These are phyloP conservation scores for Selenicereus undatus DNA, from an alignment of 148 eudicot species.

Conservation along the genomic window DNA sequence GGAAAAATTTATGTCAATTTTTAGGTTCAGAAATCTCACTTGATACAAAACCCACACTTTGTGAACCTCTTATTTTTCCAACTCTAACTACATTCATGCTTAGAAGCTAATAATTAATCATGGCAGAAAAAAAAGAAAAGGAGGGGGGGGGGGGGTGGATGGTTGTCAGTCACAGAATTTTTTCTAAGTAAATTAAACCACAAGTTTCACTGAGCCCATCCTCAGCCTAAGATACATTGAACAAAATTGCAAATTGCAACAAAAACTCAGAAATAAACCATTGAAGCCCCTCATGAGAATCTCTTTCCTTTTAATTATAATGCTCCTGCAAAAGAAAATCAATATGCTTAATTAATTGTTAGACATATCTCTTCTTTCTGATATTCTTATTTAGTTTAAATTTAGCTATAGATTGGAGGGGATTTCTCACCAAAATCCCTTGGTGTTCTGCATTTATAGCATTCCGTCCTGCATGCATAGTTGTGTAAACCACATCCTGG, in stretches of 20 bases:
- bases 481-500: constrained; percentile 81
- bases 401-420: constrained; percentile 1
- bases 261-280: constrained; percentile 5
- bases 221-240: constrained; percentile 14
- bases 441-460: constrained; percentile 69
- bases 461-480: constrained; percentile 83
- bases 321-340: constrained; percentile 19
- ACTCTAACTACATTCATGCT: too few species aligned
- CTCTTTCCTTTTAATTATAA: constrained; percentile 23
- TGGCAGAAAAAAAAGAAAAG: too few species aligned
- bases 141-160: too few species aligned
- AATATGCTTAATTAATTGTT: too few species aligned
- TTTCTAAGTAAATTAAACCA: not conserved
- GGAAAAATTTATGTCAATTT: too few species aligned
- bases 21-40: too few species aligned
- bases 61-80: too few species aligned
- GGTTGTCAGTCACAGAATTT: too few species aligned
- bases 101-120: too few species aligned
- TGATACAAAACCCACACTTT: too few species aligned
- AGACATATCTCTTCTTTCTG: not conserved
- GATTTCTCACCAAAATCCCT: constrained; percentile 56
- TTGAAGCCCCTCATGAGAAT: constrained; percentile 7
- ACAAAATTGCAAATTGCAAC: constrained; percentile 15
- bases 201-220: constrained; percentile 11
- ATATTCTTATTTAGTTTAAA: not conserved